Percentiles rank a stretch among this genome's conserved stretches.
Evolutionary conservation across 176 grass and related monocot species (phyloP).

Genomic region (Oryza nivara): DNA sequence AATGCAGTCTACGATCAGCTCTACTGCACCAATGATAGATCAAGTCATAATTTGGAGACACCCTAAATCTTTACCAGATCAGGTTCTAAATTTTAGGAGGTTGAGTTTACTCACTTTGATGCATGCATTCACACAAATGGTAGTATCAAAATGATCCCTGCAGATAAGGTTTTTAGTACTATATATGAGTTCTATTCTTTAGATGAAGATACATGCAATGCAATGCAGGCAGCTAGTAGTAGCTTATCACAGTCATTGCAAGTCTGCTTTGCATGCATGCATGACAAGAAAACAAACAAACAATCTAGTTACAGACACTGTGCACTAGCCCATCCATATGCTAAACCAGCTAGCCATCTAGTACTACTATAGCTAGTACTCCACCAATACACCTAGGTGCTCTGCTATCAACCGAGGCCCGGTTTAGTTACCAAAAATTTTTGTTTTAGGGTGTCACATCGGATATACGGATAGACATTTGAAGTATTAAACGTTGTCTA

Average conservation of each 20-base stretch:
- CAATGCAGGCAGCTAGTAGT: neutral
- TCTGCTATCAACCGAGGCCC: neutral
- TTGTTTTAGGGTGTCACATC: too few relatives aligned
- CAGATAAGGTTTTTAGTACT: neutral
- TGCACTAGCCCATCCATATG: slow-evolving; percentile 1
- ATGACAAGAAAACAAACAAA: slow-evolving; percentile 40
- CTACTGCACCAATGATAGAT: slow-evolving; percentile 24
- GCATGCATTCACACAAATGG: neutral
- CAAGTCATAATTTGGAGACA: neutral
- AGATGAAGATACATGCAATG: slow-evolving; percentile 9
- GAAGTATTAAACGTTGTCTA: too few relatives aligned
- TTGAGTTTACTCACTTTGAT: slow-evolving; percentile 38
- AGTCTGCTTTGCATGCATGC: neutral
- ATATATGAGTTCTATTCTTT: slow-evolving; percentile 11
- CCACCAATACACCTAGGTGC: slow-evolving; percentile 9
- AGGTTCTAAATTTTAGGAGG: slow-evolving; percentile 28
- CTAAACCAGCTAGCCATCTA: neutral
- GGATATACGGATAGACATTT: too few relatives aligned
- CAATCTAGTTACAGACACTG: slow-evolving; percentile 52
- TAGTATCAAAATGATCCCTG: neutral
- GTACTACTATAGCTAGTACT: neutral
- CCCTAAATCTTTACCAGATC: slow-evolving; percentile 32
- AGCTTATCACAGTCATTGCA: neutral
- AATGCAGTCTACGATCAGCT: neutral
- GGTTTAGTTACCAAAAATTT: too few relatives aligned